Percentiles rank a stretch among this genome's conserved stretches.
Conservation (phyloP, 495 filamentous ascomycete species). For the Daldinia decipiens region DNA sequence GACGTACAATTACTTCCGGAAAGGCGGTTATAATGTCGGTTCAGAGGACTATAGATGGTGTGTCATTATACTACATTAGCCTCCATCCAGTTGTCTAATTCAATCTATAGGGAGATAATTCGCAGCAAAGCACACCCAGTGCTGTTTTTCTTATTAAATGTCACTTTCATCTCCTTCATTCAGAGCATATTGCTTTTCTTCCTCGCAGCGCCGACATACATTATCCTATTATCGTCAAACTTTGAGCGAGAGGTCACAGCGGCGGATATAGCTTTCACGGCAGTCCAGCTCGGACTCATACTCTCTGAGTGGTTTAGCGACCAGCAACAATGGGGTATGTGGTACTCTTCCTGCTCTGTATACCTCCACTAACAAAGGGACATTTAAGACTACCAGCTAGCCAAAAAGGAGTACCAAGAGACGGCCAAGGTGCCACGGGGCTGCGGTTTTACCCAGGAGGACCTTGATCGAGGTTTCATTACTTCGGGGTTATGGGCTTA, state of each 20-base stretch:
- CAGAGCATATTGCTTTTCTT: constrained; percentile 83
- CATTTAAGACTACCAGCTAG: constrained; percentile 73
- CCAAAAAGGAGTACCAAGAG: constrained; percentile 77
- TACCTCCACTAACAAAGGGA: constrained; percentile 34
- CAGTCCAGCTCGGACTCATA: constrained; percentile 73
- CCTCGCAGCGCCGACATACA: constrained; percentile 84
- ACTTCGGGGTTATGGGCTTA: constrained; percentile 86
- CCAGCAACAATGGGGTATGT: constrained; percentile 88
- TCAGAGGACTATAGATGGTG: constrained; percentile 95
- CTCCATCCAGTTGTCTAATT: constrained; percentile 16
- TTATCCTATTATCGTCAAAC: constrained; percentile 68
- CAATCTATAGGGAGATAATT: constrained; percentile 55
- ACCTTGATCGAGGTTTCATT: constrained; percentile 92
- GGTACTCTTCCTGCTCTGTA: not conserved
- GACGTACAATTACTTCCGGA: constrained; percentile 97
- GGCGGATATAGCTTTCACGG: constrained; percentile 74
- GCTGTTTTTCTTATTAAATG: constrained; percentile 84
- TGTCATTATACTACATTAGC: constrained; percentile 6
- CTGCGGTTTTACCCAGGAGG: constrained; percentile 65
- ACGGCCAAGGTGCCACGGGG: constrained; percentile 73
- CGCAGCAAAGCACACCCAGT: constrained; percentile 54
- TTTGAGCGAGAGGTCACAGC: constrained; percentile 57
- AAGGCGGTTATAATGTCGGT: constrained; percentile 87
- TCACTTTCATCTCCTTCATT: constrained; percentile 84
- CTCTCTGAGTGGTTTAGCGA: constrained; percentile 84